Base-by-base conservation (phyloP, 768 basidiomycete species). In the Suillus discolor region DNA sequence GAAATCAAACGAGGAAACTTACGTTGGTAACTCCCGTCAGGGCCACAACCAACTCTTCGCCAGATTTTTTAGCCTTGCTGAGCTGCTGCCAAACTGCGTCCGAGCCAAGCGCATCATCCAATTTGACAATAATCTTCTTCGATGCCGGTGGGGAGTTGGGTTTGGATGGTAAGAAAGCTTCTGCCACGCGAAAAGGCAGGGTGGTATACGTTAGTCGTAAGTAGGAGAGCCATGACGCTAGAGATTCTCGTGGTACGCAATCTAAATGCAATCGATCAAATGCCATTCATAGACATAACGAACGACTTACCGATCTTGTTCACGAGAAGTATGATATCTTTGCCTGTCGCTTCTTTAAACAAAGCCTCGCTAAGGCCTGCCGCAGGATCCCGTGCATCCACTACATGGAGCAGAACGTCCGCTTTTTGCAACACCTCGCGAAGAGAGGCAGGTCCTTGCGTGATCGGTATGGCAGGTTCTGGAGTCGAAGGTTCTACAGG, bases 11-110 rank as follows among this genome's bases (percentile, higher is more conserved):
- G 39, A 68, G 53, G 62, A 64, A 42, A 77, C 90, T 67, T 71
- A 93, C 94, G 72, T 94, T 95, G 0, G 92, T 85, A 31, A 92
- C 77, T n/a, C 96, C 96, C 65, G 93, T 88, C 23, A 97, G 85
- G 41, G 92, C 93, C 61, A 94, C 87, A 31, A 82, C 79, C 13
- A 96, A 78, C 62, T 81, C 79, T 15, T 83, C 81, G 4, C 77
- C 77, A 15, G 78, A 71, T 70, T 87, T 87, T 65, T 82, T 78
- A 55, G 78, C 71, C 3, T 86, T 83, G 12, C 77, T 75, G 6
- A 95, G 80, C 57, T 79, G 78, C 15, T 80, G 68, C 59, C 87
- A 79, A 16, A 92, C 71, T 8, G 82, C 76, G 49, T 84, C 86
- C 4, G 79, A 75, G 45, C 93, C 93, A 25, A 90, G 71, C 0